Percentiles rank a stretch among this genome's conserved stretches.
These are phyloP conservation scores for Eucalyptus cloeziana DNA, from an alignment of 345 rosid species.

Conservation along the genomic window DNA sequence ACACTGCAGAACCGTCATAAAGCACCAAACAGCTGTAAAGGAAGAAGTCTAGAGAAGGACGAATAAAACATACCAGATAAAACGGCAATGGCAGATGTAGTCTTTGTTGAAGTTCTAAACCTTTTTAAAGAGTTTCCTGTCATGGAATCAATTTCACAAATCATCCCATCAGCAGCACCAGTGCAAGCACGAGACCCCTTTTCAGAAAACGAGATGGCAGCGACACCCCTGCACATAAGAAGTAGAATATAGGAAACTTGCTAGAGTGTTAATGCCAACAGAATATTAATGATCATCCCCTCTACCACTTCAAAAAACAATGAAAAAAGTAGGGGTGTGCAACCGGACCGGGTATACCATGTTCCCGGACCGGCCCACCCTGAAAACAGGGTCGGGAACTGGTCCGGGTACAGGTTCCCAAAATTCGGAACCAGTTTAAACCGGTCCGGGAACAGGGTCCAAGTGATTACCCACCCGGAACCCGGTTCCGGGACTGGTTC, in stretches of 20 bases:
- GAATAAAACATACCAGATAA: constrained; percentile 45
- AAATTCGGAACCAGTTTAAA: too few species aligned
- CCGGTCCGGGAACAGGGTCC: too few species aligned
- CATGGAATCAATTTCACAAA: constrained; percentile 65
- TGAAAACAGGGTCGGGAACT: too few species aligned
- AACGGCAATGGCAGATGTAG: constrained; percentile 60
- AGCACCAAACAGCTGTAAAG: not conserved
- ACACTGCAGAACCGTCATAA: not conserved
- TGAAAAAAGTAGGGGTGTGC: too few species aligned
- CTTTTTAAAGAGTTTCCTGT: constrained; percentile 58
- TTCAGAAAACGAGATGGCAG: constrained; percentile 58
- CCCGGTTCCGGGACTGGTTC: too few species aligned
- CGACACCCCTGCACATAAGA: constrained; percentile 61
- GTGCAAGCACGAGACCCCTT: constrained; percentile 44
- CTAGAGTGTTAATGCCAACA: not conserved
- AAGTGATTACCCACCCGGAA: too few species aligned
- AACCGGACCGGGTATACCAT: too few species aligned
- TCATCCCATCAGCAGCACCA: constrained; percentile 86
- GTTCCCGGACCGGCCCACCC: too few species aligned
- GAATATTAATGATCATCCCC: not conserved
- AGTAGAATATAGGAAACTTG: not conserved
- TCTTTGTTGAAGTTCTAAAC: constrained; percentile 66
- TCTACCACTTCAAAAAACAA: not conserved
- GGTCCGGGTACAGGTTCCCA: too few species aligned
- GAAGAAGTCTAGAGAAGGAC: not conserved